phyloP scores from a whole-genome alignment of 2,329 filamentous ascomycete species.

The Lasiodiplodia citricola region DNA sequence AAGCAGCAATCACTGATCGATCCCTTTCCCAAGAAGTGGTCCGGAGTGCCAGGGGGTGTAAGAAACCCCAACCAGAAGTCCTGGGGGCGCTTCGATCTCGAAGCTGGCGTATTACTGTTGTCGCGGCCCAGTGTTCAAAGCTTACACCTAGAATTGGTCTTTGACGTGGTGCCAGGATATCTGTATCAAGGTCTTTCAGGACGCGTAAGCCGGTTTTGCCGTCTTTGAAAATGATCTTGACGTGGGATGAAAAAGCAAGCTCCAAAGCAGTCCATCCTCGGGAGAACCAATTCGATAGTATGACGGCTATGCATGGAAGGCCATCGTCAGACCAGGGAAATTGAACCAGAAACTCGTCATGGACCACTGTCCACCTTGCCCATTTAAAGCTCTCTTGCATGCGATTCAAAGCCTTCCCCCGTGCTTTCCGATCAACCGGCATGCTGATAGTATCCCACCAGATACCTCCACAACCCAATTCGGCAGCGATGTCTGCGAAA shows the following conservation, averaged over 20 bases:
- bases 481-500: too few relatives aligned
- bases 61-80: rapidly evolving
- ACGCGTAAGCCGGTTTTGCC: background rate
- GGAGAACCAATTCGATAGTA: background rate
- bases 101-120: too few relatives aligned
- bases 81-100: rapidly evolving
- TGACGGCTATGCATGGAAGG: background rate
- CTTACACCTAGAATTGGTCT: too few relatives aligned
- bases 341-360: background rate
- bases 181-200: background rate
- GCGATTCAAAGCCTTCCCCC: background rate
- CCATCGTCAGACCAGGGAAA: background rate
- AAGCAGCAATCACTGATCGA: too few relatives aligned
- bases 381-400: too few relatives aligned
- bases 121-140: too few relatives aligned
- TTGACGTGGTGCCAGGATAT: background rate
- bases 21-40: too few relatives aligned
- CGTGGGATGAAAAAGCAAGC: background rate
- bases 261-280: background rate
- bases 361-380: background rate
- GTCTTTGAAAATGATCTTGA: background rate
- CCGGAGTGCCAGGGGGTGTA: too few relatives aligned
- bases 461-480: background rate
- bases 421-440: rapidly evolving
- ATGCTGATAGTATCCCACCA: background rate